These are phyloP conservation scores for Cladophialophora chaetospira DNA, from an alignment of 2,329 filamentous ascomycete species.

Conservation along the genomic window DNA sequence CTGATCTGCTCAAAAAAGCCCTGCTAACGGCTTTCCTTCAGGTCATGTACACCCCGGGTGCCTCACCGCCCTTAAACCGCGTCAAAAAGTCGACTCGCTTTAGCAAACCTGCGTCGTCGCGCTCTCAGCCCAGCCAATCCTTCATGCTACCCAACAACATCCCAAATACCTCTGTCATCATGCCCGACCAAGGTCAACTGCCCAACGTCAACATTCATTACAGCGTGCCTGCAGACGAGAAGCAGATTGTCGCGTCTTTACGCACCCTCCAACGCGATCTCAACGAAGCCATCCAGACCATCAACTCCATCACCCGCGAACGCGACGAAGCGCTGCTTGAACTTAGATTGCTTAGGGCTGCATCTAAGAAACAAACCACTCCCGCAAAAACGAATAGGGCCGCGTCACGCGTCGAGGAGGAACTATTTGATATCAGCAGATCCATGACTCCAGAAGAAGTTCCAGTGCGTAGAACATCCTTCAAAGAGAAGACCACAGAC, in stretches of 20 bases:
- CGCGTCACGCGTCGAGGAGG: conserved; percentile 28
- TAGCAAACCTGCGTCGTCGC: conserved; percentile 26
- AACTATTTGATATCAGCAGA: conserved; percentile 33
- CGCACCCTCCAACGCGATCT: conserved; percentile 33
- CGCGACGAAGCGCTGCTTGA: conserved; percentile 32
- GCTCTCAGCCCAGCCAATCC: conserved; percentile 29
- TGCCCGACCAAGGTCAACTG: conserved; percentile 31
- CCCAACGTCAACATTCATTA: conserved; percentile 32
- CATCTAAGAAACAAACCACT: conserved; percentile 25
- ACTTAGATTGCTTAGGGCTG: conserved; percentile 28
- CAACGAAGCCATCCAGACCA: conserved; percentile 32
- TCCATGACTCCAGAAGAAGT: conserved; percentile 27
- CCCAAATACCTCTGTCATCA: conserved; percentile 33
- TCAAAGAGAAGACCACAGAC: conserved; percentile 17
- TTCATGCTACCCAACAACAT: conserved; percentile 33
- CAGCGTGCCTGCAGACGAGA: conserved; percentile 33
- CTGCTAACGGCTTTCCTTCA: conserved; percentile 2
- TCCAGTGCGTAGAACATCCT: conserved; percentile 13
- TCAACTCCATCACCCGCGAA: conserved; percentile 31
- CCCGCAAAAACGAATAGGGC: conserved; percentile 20
- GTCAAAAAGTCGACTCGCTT: conserved; percentile 32
- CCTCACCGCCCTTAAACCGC: conserved; percentile 28
- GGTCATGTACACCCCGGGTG: conserved; percentile 35
- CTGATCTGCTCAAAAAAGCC: background rate
- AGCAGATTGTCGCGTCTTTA: conserved; percentile 35